Percentiles rank a stretch among this genome's conserved stretches.
phyloP scores from a whole-genome alignment of 2,329 filamentous ascomycete genomes.

The Pseudocercospora fijiensis region DNA sequence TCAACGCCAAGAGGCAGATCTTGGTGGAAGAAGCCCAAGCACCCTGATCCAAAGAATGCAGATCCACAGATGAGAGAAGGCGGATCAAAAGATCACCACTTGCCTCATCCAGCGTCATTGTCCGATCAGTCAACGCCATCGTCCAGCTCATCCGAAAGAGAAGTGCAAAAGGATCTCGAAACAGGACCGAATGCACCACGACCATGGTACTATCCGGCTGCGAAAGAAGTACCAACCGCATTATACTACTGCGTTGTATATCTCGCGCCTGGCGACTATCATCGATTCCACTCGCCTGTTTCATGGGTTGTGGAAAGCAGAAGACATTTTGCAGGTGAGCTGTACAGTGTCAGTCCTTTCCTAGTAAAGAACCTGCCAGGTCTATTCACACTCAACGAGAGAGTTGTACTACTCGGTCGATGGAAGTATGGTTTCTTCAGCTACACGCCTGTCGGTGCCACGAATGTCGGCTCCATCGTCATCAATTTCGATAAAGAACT shows the following conservation, averaged over 20 bases:
- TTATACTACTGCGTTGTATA: constrained; percentile 96
- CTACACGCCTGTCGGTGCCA: constrained; percentile 92
- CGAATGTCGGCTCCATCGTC: constrained; percentile 94
- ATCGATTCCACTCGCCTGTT: constrained; percentile 93
- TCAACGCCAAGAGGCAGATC: constrained; percentile 21
- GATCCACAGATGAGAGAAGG: constrained; percentile 23
- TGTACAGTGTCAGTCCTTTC: constrained; percentile 93
- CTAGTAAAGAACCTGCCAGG: constrained; percentile 88
- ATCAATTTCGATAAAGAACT: constrained; percentile 96
- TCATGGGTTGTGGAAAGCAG: constrained; percentile 93
- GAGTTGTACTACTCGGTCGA: constrained; percentile 85
- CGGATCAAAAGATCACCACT: constrained; percentile 1
- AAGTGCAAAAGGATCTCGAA: constrained; percentile 81
- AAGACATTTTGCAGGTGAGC: constrained; percentile 95
- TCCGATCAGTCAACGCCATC: constrained; percentile 70
- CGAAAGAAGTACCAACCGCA: constrained; percentile 53
- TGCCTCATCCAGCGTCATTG: constrained; percentile 15
- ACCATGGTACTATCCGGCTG: constrained; percentile 50
- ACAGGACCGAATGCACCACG: constrained; percentile 58
- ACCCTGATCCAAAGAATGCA: constrained; percentile 20
- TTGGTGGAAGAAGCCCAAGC: constrained; percentile 36
- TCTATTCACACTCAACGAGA: constrained; percentile 94
- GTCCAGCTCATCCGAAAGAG: constrained; percentile 70
- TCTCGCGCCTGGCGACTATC: constrained; percentile 94
- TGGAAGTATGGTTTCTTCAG: constrained; percentile 99